Conservation (phyloP, 2,329 filamentous ascomycete species). For the Stemphylium lycopersici region DNA sequence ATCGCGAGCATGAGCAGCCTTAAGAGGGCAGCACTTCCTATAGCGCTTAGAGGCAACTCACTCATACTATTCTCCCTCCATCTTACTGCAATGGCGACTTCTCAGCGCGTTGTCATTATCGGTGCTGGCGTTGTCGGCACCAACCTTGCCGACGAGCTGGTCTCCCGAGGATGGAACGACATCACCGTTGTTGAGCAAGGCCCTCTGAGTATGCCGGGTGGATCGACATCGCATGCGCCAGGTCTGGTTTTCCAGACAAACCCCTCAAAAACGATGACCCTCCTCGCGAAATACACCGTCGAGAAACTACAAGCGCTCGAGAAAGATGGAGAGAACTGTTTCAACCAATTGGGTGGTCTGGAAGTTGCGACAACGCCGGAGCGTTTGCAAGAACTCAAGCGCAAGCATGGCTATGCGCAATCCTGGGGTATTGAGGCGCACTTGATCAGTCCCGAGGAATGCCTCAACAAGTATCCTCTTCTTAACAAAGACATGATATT, state of each 20-base stretch:
- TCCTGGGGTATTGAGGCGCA: conserved; percentile 66
- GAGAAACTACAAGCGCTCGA: conserved; percentile 64
- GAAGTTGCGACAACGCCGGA: conserved; percentile 67
- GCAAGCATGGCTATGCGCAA: conserved; percentile 65
- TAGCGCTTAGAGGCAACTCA: conserved; percentile 1
- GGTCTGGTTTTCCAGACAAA: conserved; percentile 70
- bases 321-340: conserved; percentile 54
- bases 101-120: conserved; percentile 51
- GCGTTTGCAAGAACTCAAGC: conserved; percentile 65
- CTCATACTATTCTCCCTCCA: neutral
- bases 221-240: conserved; percentile 69
- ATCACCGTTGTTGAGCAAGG: conserved; percentile 71
- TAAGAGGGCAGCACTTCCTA: conserved; percentile 18
- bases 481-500: conserved; percentile 61
- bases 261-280: conserved; percentile 62
- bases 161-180: conserved; percentile 65
- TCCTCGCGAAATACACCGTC: conserved; percentile 66
- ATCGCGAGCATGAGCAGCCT: conserved; percentile 25
- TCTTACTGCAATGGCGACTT: conserved; percentile 29
- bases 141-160: conserved; percentile 69
- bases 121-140: conserved; percentile 69
- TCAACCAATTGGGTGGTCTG: conserved; percentile 68
- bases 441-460: conserved; percentile 60
- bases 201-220: conserved; percentile 66
- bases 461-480: conserved; percentile 60